Evolutionary conservation across 768 basidiomycete genomes (phyloP).

Genomic region (Suillus discolor): DNA sequence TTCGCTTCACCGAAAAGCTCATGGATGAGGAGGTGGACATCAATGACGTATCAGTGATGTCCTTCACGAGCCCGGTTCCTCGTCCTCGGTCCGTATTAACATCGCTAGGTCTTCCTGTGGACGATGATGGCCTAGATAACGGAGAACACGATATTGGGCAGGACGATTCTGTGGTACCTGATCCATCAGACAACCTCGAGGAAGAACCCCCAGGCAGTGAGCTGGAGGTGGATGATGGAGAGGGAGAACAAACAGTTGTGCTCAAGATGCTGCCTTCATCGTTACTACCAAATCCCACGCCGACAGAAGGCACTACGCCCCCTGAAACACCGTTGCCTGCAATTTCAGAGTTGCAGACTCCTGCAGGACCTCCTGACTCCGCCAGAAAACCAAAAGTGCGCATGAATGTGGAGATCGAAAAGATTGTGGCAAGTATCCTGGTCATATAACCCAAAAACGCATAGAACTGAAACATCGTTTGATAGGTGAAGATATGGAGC

Average conservation of each 20-base stretch:
- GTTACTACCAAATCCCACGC: neutral
- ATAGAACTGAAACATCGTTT: conserved; percentile 60
- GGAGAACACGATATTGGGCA: neutral
- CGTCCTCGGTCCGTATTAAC: conserved; percentile 33
- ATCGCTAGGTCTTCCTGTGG: conserved; percentile 16
- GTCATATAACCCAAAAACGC: neutral
- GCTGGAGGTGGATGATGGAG: conserved; percentile 22
- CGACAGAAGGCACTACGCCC: neutral
- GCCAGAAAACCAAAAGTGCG: conserved; percentile 42
- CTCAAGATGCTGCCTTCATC: conserved; percentile 22
- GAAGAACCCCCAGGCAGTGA: neutral
- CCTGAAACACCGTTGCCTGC: conserved; percentile 13
- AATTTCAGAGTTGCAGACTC: neutral
- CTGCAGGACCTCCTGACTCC: conserved; percentile 16
- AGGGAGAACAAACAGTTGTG: conserved; percentile 34
- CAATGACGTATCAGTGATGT: conserved; percentile 46
- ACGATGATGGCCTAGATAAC: neutral
- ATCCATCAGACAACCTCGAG: neutral
- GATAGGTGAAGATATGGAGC: conserved; percentile 72
- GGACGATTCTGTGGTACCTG: neutral
- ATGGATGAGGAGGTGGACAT: conserved; percentile 67
- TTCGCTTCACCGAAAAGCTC: conserved; percentile 65
- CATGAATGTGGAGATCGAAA: conserved; percentile 65
- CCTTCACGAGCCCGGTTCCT: conserved; percentile 49
- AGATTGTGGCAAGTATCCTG: conserved; percentile 56